Evolutionary conservation across 441 rosid genomes (phyloP).

Genomic region (Arabidopsis hybrid): DNA sequence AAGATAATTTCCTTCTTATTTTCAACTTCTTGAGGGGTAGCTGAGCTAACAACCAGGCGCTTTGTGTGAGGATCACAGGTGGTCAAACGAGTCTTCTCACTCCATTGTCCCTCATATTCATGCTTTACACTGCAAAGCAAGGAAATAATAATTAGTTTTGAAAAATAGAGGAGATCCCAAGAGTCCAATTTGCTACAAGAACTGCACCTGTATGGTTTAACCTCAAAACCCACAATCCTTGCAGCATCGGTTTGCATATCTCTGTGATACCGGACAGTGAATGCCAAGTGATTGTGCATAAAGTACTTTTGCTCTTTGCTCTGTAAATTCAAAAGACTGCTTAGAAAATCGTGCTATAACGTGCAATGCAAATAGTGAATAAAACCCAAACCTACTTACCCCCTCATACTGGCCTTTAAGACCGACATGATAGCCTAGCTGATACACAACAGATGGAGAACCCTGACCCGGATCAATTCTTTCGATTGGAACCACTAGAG

Average conservation of each 20-base stretch:
- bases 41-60: conserved; percentile 64
- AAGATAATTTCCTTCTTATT: conserved; percentile 69
- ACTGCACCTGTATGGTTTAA: conserved; percentile 67
- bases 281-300: conserved; percentile 72
- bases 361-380: background rate
- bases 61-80: conserved; percentile 76
- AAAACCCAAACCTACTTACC: conserved; percentile 48
- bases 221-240: conserved; percentile 78
- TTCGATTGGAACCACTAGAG: conserved; percentile 69
- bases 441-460: conserved; percentile 60
- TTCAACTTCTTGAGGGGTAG: conserved; percentile 76
- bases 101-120: conserved; percentile 72
- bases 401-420: conserved; percentile 74
- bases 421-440: conserved; percentile 75
- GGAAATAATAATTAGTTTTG: background rate
- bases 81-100: conserved; percentile 58
- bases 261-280: conserved; percentile 70
- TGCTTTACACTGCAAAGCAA: conserved; percentile 62
- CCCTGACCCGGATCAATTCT: conserved; percentile 56
- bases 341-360: conserved; percentile 30
- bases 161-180: background rate
- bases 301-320: conserved; percentile 70
- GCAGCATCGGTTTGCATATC: conserved; percentile 61
- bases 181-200: conserved; percentile 20
- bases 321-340: conserved; percentile 43